Percentiles rank a stretch among this genome's conserved stretches.
Conservation (phyloP, 148 eudicot genomes). For the Arbutus unedo region DNA sequence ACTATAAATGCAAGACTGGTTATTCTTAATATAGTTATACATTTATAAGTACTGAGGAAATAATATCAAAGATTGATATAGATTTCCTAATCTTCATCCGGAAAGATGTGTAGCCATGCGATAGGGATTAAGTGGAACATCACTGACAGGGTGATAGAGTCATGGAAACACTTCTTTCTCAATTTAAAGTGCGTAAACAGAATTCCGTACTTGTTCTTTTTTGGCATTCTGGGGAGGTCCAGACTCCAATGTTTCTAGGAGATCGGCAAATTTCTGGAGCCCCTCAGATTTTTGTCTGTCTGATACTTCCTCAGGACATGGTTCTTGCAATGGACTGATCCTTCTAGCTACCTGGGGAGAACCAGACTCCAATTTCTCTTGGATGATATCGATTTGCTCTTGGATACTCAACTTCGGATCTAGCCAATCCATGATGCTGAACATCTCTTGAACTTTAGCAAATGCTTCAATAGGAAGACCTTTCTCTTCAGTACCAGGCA, state of each 20-base stretch:
- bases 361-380: conserved; percentile 40
- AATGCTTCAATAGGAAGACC: conserved; percentile 81
- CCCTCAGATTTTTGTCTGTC: conserved; percentile 9
- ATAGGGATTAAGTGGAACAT: background rate
- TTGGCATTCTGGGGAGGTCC: conserved; percentile 21
- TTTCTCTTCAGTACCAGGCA: conserved; percentile 44
- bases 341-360: conserved; percentile 22
- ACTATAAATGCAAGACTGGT: background rate
- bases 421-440: conserved; percentile 62
- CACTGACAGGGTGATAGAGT: background rate
- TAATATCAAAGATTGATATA: background rate
- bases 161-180: background rate
- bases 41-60: too few relatives aligned
- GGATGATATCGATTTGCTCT: conserved; percentile 36
- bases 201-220: conserved; percentile 5
- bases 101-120: background rate
- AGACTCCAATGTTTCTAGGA: conserved; percentile 38
- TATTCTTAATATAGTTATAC: too few relatives aligned
- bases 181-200: background rate
- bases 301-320: conserved; percentile 18
- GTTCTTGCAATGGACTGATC: conserved; percentile 24
- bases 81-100: background rate
- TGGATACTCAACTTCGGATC: conserved; percentile 41
- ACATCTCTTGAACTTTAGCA: conserved; percentile 59
- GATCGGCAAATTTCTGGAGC: conserved; percentile 18